Evolutionary conservation across 164 flowering plant species (phyloP), one percentile per base, ranked within the genome.

Genomic region (Berberis vulgaris): DNA sequence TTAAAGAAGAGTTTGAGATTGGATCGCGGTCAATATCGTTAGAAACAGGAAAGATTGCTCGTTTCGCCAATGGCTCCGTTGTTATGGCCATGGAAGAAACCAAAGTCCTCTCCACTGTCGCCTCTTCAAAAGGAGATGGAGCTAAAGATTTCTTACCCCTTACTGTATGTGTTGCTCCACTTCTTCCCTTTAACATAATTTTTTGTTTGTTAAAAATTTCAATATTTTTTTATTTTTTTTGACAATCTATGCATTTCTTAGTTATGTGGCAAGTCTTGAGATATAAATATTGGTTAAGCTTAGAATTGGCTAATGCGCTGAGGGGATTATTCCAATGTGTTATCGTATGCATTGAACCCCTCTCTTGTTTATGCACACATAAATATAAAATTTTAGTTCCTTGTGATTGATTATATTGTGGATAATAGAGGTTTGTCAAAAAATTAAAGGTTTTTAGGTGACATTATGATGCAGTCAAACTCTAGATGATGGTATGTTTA

Each of bases 61-160:
- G 97, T 54, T 95, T 91, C 57, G 95, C 97, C 4, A 91, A 87
- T 67, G 99, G 97, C 0, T 77, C 97, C 1, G 96, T 87, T n/a
- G 91, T 94, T 13, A 62, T 91, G 70, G 84, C 77, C 55, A 85
- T 89, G 80, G 89, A 81, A 2, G 87, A 86, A 66, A 94, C 96
- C 9, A 85, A 79, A 59, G 97, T 94, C 53, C 75, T 94, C 0
- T 85, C 96, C 11, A 91, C 96, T 1, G 90, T 94, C 41, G 72
- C 83, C 4, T 82, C 88, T 0, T 63, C 89, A 1, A 82, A 78
- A 69, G 85, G 87, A 12, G 97, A 85, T 44, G 84, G 74, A 7
- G 71, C 61, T 63, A 78, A 79, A 11, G 96, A 84, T 66, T 94
- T 94, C 65, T 76, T 91, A 53, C 99, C 97, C 4, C 91, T 94